These are phyloP conservation scores for Suillus variegatus DNA, from an alignment of 768 basidiomycete genomes.

Conservation along the genomic window DNA sequence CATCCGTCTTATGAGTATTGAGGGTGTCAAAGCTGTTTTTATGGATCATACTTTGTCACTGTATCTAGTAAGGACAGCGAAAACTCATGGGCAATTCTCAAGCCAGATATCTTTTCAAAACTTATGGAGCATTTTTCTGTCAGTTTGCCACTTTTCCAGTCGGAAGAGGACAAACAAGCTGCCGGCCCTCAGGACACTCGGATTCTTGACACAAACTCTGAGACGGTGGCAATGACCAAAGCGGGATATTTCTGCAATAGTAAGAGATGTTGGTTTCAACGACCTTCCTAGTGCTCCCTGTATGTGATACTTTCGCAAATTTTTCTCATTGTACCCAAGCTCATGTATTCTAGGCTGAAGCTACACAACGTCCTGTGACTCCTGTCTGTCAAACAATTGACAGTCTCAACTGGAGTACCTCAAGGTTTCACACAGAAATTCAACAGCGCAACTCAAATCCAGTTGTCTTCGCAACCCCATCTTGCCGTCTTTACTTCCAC, in stretches of 20 bases:
- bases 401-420: neutral
- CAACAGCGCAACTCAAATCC: no score
- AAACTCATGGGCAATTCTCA: slow-evolving; percentile 84
- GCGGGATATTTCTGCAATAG: neutral
- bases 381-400: neutral
- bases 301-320: neutral
- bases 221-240: slow-evolving; percentile 99
- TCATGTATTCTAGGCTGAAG: neutral
- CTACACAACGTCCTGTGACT: neutral
- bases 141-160: slow-evolving; percentile 83
- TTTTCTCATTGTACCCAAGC: neutral
- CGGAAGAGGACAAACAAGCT: slow-evolving; percentile 73
- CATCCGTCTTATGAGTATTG: no score
- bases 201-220: slow-evolving; percentile 92
- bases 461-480: no score
- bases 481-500: no score
- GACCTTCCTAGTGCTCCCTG: neutral
- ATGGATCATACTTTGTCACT: slow-evolving; percentile 97
- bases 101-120: slow-evolving; percentile 94
- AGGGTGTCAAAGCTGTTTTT: slow-evolving; percentile 31
- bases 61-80: slow-evolving; percentile 91
- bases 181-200: slow-evolving; percentile 92
- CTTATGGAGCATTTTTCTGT: slow-evolving; percentile 98
- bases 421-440: neutral
- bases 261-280: neutral